phyloP scores from a whole-genome alignment of 371 early-diverging fungal species.

The Mucor sp. region DNA sequence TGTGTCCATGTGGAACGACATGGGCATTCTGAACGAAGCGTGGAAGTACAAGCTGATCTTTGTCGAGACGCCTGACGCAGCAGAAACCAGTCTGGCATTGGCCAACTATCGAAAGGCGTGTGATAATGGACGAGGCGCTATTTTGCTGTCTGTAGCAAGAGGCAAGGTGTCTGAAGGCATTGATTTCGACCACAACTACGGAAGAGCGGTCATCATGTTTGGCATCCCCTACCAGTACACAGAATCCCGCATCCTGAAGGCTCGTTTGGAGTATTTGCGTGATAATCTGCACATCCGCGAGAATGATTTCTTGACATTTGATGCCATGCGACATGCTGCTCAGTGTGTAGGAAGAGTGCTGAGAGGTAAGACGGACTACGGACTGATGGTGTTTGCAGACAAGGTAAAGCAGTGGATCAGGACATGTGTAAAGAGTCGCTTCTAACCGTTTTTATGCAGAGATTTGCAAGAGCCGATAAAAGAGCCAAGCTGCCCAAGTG shows the following conservation, averaged over 20 bases:
- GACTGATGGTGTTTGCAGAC: constrained; percentile 99
- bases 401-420: constrained; percentile 70
- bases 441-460: constrained; percentile 33
- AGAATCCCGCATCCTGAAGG: constrained; percentile 95
- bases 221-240: constrained; percentile 99
- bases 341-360: constrained; percentile 99
- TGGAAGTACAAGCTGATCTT: constrained; percentile 98
- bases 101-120: constrained; percentile 97
- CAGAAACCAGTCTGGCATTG: constrained; percentile 97
- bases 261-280: constrained; percentile 95
- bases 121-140: constrained; percentile 98
- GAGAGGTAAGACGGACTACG: constrained; percentile 99
- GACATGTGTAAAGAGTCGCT: background rate
- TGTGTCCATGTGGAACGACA: constrained; percentile 98
- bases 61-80: constrained; percentile 99
- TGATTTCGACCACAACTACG: constrained; percentile 99
- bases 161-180: constrained; percentile 99
- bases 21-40: constrained; percentile 94
- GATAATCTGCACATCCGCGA: constrained; percentile 95
- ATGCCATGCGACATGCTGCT: constrained; percentile 99
- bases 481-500: constrained; percentile 97
- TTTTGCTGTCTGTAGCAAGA: constrained; percentile 98
- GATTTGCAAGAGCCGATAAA: constrained; percentile 96
- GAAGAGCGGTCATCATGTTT: constrained; percentile 98
- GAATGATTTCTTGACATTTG: constrained; percentile 99